A percentile compares a stretch with the other conserved stretches of the same genome.
Conservation (phyloP, 768 basidiomycete genomes). For the Naganishia antarctica region DNA sequence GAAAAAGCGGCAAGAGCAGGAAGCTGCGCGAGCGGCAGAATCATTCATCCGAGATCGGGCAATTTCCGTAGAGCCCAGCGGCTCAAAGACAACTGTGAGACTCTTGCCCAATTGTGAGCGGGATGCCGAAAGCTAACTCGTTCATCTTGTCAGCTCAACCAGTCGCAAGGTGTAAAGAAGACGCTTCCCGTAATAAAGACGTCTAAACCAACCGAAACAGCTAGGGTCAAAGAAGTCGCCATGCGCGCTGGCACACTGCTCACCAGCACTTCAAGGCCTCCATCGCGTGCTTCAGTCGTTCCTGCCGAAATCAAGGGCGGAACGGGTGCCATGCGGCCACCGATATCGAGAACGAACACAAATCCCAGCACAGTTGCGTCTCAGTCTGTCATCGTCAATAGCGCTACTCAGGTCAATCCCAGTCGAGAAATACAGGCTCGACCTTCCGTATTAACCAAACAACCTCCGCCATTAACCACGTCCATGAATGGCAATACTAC, state of each 20-base stretch:
- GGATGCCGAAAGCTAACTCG: background rate
- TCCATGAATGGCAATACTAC: conserved; percentile 12
- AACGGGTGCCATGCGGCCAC: conserved; percentile 13
- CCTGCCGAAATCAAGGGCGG: conserved; percentile 12
- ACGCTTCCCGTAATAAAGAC: background rate
- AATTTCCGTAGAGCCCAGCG: background rate
- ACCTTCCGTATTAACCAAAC: background rate
- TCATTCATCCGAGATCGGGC: conserved; percentile 3
- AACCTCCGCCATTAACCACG: conserved; percentile 12
- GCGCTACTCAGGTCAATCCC: background rate
- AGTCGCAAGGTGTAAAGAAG: conserved; percentile 8
- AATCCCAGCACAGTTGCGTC: background rate
- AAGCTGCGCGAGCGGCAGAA: conserved; percentile 6
- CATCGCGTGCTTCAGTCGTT: background rate
- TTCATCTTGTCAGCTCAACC: background rate
- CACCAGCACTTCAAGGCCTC: conserved; percentile 8
- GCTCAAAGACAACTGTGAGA: conserved; percentile 1
- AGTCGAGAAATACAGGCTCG: background rate
- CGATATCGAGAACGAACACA: conserved; percentile 7
- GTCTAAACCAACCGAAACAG: background rate
- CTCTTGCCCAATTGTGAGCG: background rate
- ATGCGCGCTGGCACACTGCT: background rate
- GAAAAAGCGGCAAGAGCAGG: conserved; percentile 22
- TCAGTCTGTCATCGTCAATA: background rate
- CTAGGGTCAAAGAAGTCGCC: background rate